Percentiles rank a stretch among this genome's conserved stretches.
phyloP scores from a whole-genome alignment of 148 eudicot genomes.

The Rhododendron vialii region DNA sequence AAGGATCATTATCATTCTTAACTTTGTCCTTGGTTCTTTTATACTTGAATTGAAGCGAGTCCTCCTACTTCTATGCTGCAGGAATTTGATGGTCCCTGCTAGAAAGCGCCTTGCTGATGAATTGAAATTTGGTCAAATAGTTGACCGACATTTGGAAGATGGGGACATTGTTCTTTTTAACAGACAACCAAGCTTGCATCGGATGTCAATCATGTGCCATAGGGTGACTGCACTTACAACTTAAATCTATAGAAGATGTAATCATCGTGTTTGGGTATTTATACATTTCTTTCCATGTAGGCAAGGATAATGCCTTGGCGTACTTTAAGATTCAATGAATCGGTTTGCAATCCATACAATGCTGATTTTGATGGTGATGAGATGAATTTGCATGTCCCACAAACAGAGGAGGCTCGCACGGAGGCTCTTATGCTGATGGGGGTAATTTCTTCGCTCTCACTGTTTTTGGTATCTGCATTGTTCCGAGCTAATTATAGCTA shows the following conservation, averaged over 20 bases:
- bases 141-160: conserved; percentile 90
- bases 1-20: conserved; percentile 15
- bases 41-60: background rate
- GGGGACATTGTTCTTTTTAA: conserved; percentile 94
- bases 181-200: conserved; percentile 97
- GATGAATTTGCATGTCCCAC: conserved; percentile 99
- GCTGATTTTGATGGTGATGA: conserved; percentile 99
- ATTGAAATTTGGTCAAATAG: conserved; percentile 73
- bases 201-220: conserved; percentile 99
- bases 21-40: conserved; percentile 1
- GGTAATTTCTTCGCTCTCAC: conserved; percentile 34
- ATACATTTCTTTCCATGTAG: conserved; percentile 30
- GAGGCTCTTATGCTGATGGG: conserved; percentile 96
- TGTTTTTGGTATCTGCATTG: background rate
- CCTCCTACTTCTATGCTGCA: conserved; percentile 29
- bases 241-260: background rate
- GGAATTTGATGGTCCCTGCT: conserved; percentile 50
- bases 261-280: background rate
- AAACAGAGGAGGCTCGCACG: conserved; percentile 93
- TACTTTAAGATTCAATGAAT: conserved; percentile 94
- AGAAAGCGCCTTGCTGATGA: conserved; percentile 83
- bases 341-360: conserved; percentile 98
- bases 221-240: conserved; percentile 44
- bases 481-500: background rate
- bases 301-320: conserved; percentile 99